phyloP scores from a whole-genome alignment of 31 red algal species.

The Odonthalia washingtoniensis region DNA sequence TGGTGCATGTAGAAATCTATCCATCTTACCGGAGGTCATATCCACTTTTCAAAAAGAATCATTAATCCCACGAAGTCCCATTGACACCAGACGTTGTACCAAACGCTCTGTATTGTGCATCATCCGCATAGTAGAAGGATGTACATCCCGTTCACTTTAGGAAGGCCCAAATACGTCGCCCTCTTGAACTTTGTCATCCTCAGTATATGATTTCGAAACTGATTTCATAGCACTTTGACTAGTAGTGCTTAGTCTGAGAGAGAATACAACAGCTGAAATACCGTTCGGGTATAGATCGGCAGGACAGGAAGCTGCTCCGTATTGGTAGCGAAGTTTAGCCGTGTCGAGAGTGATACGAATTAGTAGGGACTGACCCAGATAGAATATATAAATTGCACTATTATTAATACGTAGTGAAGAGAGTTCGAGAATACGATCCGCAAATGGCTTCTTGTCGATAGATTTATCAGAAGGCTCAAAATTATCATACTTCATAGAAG shows the following conservation, averaged over 20 bases:
- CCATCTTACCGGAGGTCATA: too few species aligned
- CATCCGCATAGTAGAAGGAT: too few species aligned
- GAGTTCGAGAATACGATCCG: conserved; percentile 57
- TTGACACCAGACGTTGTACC: conserved; percentile 32
- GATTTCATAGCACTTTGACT: conserved; percentile 12
- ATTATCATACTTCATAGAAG: not conserved
- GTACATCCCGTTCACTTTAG: not conserved
- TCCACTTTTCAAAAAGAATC: too few species aligned
- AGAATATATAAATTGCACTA: conserved; percentile 68
- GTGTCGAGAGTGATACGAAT: conserved; percentile 56
- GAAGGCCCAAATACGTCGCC: not conserved
- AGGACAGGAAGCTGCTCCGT: conserved; percentile 59
- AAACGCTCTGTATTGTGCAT: conserved; percentile 42
- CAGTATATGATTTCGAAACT: not conserved
- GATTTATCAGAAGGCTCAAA: conserved; percentile 5
- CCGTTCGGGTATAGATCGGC: conserved; percentile 65
- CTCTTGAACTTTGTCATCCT: not conserved
- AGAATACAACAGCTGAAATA: conserved; percentile 43
- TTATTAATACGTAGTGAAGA: conserved; percentile 60
- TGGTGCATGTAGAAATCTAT: too few species aligned
- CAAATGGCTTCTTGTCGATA: conserved; percentile 56
- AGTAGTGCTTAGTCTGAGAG: conserved; percentile 50
- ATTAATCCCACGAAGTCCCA: conserved; percentile 35
- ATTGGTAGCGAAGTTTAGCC: conserved; percentile 67
- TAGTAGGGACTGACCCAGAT: conserved; percentile 71